A percentile compares a stretch with the other conserved stretches of the same genome.
Conservation (phyloP, 495 filamentous ascomycete genomes). For the Neurospora sp. region DNA sequence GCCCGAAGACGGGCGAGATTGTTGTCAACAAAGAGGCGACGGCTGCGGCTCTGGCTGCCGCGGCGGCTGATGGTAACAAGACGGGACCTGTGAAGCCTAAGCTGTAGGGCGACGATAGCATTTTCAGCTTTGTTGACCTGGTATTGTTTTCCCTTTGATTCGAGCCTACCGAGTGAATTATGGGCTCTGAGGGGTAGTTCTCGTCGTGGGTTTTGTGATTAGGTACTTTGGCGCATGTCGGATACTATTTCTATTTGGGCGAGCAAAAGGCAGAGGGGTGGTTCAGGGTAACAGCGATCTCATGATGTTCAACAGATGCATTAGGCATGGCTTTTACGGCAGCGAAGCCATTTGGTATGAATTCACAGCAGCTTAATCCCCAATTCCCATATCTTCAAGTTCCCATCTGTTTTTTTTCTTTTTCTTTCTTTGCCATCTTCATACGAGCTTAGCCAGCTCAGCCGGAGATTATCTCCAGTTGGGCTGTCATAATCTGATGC, state of each 20-base stretch:
- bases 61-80: conserved; percentile 24
- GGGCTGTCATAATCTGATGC: not conserved
- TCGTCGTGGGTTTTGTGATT: not conserved
- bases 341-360: not conserved
- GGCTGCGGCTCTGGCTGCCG: conserved; percentile 32
- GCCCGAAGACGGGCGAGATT: conserved; percentile 63
- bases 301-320: not conserved
- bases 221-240: not conserved
- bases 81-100: conserved; percentile 30
- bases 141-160: not conserved
- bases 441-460: not conserved
- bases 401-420: not conserved
- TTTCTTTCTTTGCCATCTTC: not conserved
- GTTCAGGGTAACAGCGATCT: not conserved
- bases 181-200: not conserved
- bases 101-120: conserved; percentile 15
- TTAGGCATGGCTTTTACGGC: not conserved
- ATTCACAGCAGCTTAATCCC: not conserved
- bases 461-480: not conserved
- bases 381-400: not conserved
- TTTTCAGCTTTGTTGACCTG: not conserved
- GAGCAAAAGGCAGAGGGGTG: not conserved
- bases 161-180: not conserved
- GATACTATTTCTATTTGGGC: not conserved
- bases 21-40: conserved; percentile 80